Evolutionary conservation across 2,329 filamentous ascomycete species (phyloP).

Genomic region (Arthrobotrys musiformis): DNA sequence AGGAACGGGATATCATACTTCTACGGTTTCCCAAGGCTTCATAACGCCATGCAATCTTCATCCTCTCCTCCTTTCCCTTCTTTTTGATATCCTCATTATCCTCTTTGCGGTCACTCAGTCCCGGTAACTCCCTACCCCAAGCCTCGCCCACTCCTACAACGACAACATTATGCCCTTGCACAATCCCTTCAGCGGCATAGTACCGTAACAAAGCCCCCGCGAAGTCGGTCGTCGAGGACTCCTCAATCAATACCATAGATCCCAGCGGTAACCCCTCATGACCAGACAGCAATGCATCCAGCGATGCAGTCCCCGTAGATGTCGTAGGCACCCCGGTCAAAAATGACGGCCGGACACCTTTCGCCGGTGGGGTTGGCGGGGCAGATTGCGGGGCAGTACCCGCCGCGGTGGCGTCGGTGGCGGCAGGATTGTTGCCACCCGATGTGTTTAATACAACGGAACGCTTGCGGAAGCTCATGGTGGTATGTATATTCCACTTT

Average conservation of each 20-base stretch:
- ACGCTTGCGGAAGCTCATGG: constrained; percentile 76
- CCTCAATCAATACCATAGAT: constrained; percentile 78
- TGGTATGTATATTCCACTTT: constrained; percentile 29
- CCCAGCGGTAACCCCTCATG: constrained; percentile 87
- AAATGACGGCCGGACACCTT: constrained; percentile 79
- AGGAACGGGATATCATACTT: constrained; percentile 60
- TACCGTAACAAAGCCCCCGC: constrained; percentile 83
- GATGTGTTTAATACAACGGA: constrained; percentile 68
- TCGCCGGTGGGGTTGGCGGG: constrained; percentile 41
- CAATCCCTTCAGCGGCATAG: constrained; percentile 90
- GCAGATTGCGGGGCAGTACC: constrained; percentile 57
- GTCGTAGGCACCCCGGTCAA: constrained; percentile 87
- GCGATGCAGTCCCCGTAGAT: constrained; percentile 86
- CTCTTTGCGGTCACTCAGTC: constrained; percentile 64
- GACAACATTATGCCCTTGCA: constrained; percentile 90
- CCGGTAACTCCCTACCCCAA: constrained; percentile 85
- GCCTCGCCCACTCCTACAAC: constrained; percentile 80
- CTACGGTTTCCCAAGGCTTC: constrained; percentile 78
- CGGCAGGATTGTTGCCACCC: not conserved
- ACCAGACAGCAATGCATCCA: constrained; percentile 85
- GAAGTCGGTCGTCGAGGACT: constrained; percentile 94
- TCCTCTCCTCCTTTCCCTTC: constrained; percentile 71
- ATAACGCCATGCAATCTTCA: constrained; percentile 99
- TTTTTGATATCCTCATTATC: constrained; percentile 62
- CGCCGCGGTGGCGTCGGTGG: not conserved